Evolutionary conservation across 345 rosid genomes (phyloP).

Genomic region (Eucalyptus pumila): DNA sequence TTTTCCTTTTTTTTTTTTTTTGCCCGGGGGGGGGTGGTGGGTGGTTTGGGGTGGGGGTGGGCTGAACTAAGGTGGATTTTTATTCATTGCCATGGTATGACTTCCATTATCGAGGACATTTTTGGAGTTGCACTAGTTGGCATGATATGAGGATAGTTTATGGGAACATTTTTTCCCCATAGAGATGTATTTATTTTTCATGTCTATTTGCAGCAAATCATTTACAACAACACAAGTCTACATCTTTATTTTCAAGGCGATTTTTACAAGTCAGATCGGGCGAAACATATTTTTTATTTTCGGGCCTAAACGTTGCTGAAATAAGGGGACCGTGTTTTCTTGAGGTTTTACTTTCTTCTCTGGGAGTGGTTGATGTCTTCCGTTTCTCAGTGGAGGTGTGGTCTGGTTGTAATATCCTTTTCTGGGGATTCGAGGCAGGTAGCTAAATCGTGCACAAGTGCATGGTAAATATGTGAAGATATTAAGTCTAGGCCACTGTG

Average conservation of each 20-base stretch:
- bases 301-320: neutral
- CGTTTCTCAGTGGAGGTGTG: neutral
- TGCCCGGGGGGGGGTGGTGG: neutral
- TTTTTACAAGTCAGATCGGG: neutral
- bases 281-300: neutral
- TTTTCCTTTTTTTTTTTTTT: too few relatives aligned
- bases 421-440: neutral
- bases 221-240: neutral
- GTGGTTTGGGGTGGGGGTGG: neutral
- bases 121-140: neutral
- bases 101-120: neutral
- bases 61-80: neutral
- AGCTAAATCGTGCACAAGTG: neutral
- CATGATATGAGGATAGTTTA: neutral
- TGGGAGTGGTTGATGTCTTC: neutral
- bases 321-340: neutral
- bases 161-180: neutral
- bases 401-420: neutral
- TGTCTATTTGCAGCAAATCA: neutral
- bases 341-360: neutral
- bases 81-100: neutral
- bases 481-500: neutral
- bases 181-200: neutral
- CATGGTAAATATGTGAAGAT: neutral
- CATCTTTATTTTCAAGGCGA: neutral